A percentile compares a stretch with the other conserved stretches of the same genome.
Conservation (phyloP, 192 early-diverging fungal genomes). For the Entrophospora sp. region DNA sequence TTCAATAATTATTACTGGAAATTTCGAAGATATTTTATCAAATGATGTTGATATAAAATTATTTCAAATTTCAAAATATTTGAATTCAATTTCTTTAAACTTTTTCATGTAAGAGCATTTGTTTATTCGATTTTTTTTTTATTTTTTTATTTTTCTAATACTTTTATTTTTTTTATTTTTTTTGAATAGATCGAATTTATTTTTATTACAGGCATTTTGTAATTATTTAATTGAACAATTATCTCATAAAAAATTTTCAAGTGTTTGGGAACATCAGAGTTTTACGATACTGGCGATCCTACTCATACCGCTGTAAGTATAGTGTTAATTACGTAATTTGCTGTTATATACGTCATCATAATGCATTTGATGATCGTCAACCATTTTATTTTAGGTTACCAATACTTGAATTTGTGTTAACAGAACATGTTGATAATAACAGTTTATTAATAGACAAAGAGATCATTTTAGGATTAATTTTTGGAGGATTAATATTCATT, state of each 20-base stretch:
- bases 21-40: background rate
- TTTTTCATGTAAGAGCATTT: slow-evolving; percentile 7
- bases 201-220: background rate
- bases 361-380: background rate
- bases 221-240: background rate
- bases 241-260: background rate
- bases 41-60: background rate
- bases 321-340: background rate
- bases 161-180: background rate
- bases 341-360: background rate
- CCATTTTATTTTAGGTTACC: background rate
- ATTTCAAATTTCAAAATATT: background rate
- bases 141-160: background rate
- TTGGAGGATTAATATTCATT: background rate
- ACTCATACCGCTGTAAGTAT: background rate
- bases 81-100: background rate
- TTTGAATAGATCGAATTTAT: background rate
- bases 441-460: background rate
- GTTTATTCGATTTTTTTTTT: too few relatives aligned
- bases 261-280: background rate
- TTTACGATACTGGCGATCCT: background rate
- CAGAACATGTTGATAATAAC: background rate
- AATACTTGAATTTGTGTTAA: background rate
- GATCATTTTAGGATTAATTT: background rate
- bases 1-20: too few relatives aligned